A percentile compares a stretch with the other conserved stretches of the same genome.
These are phyloP conservation scores for Zanthoxylum bungeanum DNA, from an alignment of 345 rosid genomes.

Conservation along the genomic window DNA sequence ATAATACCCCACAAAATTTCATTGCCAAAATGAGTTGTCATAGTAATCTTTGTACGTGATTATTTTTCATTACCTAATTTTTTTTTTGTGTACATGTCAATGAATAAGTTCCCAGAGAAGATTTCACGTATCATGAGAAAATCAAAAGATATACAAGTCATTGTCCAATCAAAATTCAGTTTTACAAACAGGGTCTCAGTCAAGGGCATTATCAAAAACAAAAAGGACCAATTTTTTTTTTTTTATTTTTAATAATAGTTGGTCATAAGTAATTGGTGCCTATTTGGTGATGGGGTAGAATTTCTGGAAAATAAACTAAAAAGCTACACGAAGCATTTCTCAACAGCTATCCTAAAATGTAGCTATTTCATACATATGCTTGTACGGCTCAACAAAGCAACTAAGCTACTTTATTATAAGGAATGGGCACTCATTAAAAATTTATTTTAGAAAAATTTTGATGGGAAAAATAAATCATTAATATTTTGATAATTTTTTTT, in stretches of 20 bases:
- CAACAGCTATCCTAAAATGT: constrained; percentile 24
- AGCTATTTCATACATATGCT: not conserved
- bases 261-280: not conserved
- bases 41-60: constrained; percentile 10
- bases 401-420: constrained; percentile 24
- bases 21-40: constrained; percentile 23
- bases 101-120: not conserved
- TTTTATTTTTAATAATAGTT: not conserved
- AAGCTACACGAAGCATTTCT: constrained; percentile 31
- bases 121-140: constrained; percentile 5
- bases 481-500: too few species aligned
- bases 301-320: constrained; percentile 24
- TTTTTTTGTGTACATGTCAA: constrained; percentile 19
- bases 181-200: constrained; percentile 21
- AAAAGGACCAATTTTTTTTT: not conserved
- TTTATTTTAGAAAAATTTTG: too few species aligned
- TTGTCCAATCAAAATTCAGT: constrained; percentile 15
- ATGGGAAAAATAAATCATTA: too few species aligned
- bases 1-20: constrained; percentile 15
- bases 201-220: constrained; percentile 6
- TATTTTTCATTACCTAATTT: constrained; percentile 32
- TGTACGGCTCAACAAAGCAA: constrained; percentile 31
- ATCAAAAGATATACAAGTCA: constrained; percentile 4
- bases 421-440: too few species aligned
- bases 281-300: constrained; percentile 8